Evolutionary conservation across 192 early-diverging fungal genomes (phyloP), one percentile per base, ranked within the genome.

Genomic region (Coemansia umbellata): DNA sequence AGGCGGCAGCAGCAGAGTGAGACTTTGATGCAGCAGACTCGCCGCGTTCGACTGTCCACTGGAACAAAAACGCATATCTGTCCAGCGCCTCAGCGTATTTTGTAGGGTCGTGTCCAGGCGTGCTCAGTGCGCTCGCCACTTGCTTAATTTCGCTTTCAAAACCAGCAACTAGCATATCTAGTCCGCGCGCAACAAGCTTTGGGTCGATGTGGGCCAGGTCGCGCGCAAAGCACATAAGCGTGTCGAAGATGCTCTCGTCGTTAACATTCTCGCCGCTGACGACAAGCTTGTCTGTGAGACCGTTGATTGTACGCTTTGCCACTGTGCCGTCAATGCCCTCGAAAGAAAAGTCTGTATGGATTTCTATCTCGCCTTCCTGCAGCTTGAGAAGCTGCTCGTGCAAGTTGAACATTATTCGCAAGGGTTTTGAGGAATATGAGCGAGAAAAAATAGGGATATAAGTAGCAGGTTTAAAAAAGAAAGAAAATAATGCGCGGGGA

Each of bases 11-110:
- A 13, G 47, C 30, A 14, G 39, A 24, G 17, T 49, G 50, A 22
- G 47, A 56, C 57, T 60, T 60, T 53, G 72, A 68, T 11, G 69
- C 70, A 31, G 78, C 79, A 11, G 82, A 78, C 63, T 90, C 87
- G 39, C 80, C 85, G 6, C 78, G 58, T 39, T 81, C 79, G 31
- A 94, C 68, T 11, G 88, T 69, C 92, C 94, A 96, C 51, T 88
- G 83, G 41, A 92, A 67, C 40, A 92, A 44, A 53, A 90, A 96
- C 4, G 84, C 85, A 51, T 93, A 95, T 54, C 90, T 79, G 66
- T 94, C 90, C 6, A 95, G 71, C 5, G 81, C 66, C 10, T 69
- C 53, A 9, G 80, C 74, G 62, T 92, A 85, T 13, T 75, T 56
- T 9, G 84, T 79, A 33, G 84, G 81, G 33, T 88, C 86, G 31